Base-by-base conservation (phyloP, 2,329 filamentous ascomycete genomes). In the Didymosphaeria variabile region DNA sequence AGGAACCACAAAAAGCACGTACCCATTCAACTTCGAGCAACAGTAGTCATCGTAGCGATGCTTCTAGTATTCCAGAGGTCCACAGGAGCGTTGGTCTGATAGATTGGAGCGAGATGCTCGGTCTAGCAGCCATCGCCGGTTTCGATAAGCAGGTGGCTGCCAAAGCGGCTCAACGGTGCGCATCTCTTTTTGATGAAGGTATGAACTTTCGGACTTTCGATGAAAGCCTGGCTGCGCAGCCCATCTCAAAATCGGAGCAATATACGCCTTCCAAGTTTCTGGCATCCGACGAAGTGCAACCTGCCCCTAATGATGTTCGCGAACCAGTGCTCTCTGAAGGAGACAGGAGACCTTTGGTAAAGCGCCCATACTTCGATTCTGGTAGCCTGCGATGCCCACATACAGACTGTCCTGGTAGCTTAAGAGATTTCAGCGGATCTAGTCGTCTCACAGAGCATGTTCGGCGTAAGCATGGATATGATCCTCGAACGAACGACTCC, bases 61-160 rank as follows among this genome's bases (percentile, higher is more conserved):
- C 47, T 19, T 67, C 64, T 15, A 67, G 32, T 26, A 59, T 45
- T 13, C 62, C 62, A 26, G 64, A 70, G 46, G 50, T 61, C 47
- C 56, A 55, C 26, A 42, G 31, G 21, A 62, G 68, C 42, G 59
- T 59, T 36, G 66, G 70, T 15, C 63, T 76, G 7, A 67, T 77
- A 23, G 91, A 96, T 79, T 98, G 94, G 94, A 91, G 88, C 67
- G 92, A 97, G 67, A 86, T 97, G 1, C 79, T 97, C 31, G 91
- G 91, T 0, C 84, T 93, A 0, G 94, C 94, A 2, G 86, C 91
- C 0, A 79, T 96, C 53, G 86, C 86, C 1, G 92, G 91, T 0
- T 94, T 93, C 78, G 63, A 75, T 23, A 81, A 90, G 1, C 77
- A 81, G 0, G 90, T 88, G 0, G 79, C 97, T 13, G 85, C 88